Evolutionary conservation across 208 protist species (phyloP), one percentile per base, ranked within the genome.

Genomic region (Polymyxa betae): DNA sequence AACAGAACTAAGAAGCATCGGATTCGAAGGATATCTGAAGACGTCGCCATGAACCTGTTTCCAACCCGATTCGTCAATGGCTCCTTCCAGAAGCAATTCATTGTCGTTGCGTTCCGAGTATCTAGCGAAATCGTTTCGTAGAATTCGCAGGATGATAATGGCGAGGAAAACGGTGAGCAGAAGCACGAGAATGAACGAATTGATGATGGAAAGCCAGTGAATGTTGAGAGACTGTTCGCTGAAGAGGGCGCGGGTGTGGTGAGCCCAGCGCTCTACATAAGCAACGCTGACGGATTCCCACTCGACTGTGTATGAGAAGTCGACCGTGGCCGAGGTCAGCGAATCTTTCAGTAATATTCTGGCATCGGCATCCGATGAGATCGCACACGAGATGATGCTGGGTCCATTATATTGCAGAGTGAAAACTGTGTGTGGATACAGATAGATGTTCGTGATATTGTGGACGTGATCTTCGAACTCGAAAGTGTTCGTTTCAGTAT

Each of bases 371-470:
- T 91, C 89, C 40, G 89, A 41, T 24, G 89, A 49, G 0, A 92
- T 35, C 77, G 88, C 68, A 0, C 24, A 68, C 0, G 78, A 45
- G 90, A 93, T 93, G 40, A 94, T 78, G 35, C 91, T 43, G 45
- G 90, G 1, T 16, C 66, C 92, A 88, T 94, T 94, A 90, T 92
- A 90, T 0, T 90, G 77, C 44, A 94, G 54, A 29, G 88, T 82
- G 90, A 94, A 94, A 49, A 93, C 90, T 72, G 92, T 87, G 88
- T 94, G 92, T 0, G 93, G 93, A 92, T 93, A 94, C 46, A 94
- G 92, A 66, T 87, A 93, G 91, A 93, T 93, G 45, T 35, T 46
- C 0, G 92, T 93, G n/a, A 45, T n/a, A 10, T 93, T 87, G 29
- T 5, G 38, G 12, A 24, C 41, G 78, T 90, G 77, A 77, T 32